Evolutionary conservation across 1,139 yeast genomes (phyloP).

Genomic region (Insectozyma bohioensis): DNA sequence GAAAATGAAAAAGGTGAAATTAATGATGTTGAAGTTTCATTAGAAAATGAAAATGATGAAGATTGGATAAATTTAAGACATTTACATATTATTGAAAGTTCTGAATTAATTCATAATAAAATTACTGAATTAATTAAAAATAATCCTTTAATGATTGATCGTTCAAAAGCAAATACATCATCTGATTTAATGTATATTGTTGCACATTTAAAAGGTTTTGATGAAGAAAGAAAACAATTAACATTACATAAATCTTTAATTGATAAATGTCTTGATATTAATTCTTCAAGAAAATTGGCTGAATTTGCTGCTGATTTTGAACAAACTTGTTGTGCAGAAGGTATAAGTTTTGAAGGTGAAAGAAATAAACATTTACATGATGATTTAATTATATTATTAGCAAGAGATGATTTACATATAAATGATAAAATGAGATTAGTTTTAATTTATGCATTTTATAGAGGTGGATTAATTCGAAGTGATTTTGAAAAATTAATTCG

Average conservation of each 20-base stretch:
- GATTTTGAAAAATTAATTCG: slow-evolving; percentile 72
- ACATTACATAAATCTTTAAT: slow-evolving; percentile 60
- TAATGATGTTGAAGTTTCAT: slow-evolving; percentile 40
- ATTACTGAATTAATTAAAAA: slow-evolving; percentile 68
- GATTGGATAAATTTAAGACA: slow-evolving; percentile 78
- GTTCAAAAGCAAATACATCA: slow-evolving; percentile 58
- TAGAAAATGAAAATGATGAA: slow-evolving; percentile 64
- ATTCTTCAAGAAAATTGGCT: slow-evolving; percentile 54
- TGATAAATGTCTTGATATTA: slow-evolving; percentile 55
- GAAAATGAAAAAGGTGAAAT: slow-evolving; percentile 61
- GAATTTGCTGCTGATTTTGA: slow-evolving; percentile 67
- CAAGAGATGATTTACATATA: slow-evolving; percentile 48
- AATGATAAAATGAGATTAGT: slow-evolving; percentile 76
- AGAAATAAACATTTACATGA: slow-evolving; percentile 65
- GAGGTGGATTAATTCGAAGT: slow-evolving; percentile 78
- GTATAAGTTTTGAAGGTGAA: slow-evolving; percentile 69
- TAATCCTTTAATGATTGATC: slow-evolving; percentile 69
- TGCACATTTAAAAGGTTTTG: slow-evolving; percentile 67
- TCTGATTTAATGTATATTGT: slow-evolving; percentile 65
- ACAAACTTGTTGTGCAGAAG: slow-evolving; percentile 75
- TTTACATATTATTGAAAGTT: slow-evolving; percentile 74
- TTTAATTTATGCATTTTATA: slow-evolving; percentile 72
- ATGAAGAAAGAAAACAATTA: slow-evolving; percentile 61
- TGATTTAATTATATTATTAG: slow-evolving; percentile 59
- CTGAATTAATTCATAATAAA: slow-evolving; percentile 59